These are phyloP conservation scores for Leishmania tarentolae DNA, from an alignment of 208 protist species.

Conservation along the genomic window DNA sequence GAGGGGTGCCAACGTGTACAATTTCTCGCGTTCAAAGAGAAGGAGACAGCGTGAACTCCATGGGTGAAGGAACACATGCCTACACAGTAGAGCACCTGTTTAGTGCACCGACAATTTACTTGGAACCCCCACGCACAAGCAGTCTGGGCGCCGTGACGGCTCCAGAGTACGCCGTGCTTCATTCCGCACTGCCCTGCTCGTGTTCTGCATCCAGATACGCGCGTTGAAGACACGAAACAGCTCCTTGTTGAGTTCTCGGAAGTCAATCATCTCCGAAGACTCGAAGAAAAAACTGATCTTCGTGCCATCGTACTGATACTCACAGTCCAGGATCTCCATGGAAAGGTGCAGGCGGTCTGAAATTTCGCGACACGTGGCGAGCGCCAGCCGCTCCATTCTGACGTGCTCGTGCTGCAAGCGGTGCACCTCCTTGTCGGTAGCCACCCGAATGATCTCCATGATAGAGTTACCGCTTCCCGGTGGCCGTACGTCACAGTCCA, in stretches of 20 bases:
- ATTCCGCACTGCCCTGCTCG: conserved; percentile 57
- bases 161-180: conserved; percentile 34
- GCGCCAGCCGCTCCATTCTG: conserved; percentile 68
- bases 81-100: not conserved
- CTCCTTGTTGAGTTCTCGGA: conserved; percentile 76
- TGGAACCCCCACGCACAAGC: not conserved
- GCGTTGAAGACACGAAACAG: conserved; percentile 84
- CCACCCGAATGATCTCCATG: conserved; percentile 58
- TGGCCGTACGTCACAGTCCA: conserved; percentile 30
- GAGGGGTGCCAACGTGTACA: not conserved
- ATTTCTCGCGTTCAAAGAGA: not conserved
- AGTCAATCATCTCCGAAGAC: conserved; percentile 64
- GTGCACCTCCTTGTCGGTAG: conserved; percentile 66
- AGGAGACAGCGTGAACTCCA: too few relatives aligned
- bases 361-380: conserved; percentile 67
- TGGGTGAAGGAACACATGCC: not conserved
- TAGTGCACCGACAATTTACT: not conserved
- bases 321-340: conserved; percentile 85
- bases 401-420: conserved; percentile 58
- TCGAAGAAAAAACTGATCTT: conserved; percentile 92
- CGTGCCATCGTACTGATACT: conserved; percentile 91
- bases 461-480: conserved; percentile 30
- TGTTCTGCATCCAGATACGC: conserved; percentile 92
- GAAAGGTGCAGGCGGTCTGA: conserved; percentile 46
- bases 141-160: conserved; percentile 11